Evolutionary conservation across 2,329 filamentous ascomycete species (phyloP).

Genomic region (Pyrenophora graminea): DNA sequence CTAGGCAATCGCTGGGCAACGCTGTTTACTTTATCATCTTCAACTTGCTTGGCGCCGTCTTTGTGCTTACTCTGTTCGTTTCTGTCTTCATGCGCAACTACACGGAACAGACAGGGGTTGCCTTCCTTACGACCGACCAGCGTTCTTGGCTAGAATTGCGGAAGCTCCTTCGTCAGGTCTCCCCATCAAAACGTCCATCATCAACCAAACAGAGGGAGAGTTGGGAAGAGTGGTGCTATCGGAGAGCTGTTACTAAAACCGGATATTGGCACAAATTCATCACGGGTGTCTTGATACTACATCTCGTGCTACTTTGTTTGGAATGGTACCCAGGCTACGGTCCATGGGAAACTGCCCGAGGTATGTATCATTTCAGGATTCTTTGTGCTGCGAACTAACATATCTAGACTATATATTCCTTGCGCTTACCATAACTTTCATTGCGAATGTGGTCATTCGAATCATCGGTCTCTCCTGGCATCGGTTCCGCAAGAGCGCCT

Average conservation of each 20-base stretch:
- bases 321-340: slow-evolving; percentile 80
- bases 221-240: slow-evolving; percentile 94
- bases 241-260: slow-evolving; percentile 88
- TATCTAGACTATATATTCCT: slow-evolving; percentile 73
- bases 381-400: slow-evolving; percentile 17
- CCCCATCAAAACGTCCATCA: slow-evolving; percentile 89
- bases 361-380: slow-evolving; percentile 38
- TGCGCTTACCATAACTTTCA: slow-evolving; percentile 78
- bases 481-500: slow-evolving; percentile 88
- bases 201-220: slow-evolving; percentile 70
- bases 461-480: slow-evolving; percentile 89
- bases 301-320: slow-evolving; percentile 79
- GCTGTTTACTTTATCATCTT: slow-evolving; percentile 94
- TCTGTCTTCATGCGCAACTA: slow-evolving; percentile 99
- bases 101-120: slow-evolving; percentile 96
- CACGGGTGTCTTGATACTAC: slow-evolving; percentile 77
- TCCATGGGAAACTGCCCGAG: slow-evolving; percentile 71
- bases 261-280: slow-evolving; percentile 87
- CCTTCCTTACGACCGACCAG: slow-evolving; percentile 92
- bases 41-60: slow-evolving; percentile 94
- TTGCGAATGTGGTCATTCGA: slow-evolving; percentile 79
- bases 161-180: slow-evolving; percentile 89
- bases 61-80: slow-evolving; percentile 94
- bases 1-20: slow-evolving; percentile 76
- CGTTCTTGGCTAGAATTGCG: slow-evolving; percentile 94